Evolutionary conservation across 148 eudicot species (phyloP), one percentile per base, ranked within the genome.

Genomic region (Chenopodium formosanum): DNA sequence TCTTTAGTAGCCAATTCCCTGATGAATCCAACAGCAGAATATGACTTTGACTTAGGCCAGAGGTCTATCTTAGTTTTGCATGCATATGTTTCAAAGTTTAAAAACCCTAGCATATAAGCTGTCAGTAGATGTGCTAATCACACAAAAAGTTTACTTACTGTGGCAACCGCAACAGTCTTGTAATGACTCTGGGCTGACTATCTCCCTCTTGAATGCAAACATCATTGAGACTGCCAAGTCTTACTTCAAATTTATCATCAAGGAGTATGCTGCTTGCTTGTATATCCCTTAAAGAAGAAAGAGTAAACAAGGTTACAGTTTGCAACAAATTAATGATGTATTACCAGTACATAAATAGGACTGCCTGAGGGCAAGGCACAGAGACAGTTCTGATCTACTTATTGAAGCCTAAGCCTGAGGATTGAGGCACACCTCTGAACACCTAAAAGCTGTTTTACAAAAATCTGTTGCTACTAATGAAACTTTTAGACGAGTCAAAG

Each of bases 211-310:
- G 99, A 82, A 80, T 79, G 74, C 92, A 88, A 70, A 90, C 90
- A 80, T 94, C 94, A 58, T 93, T 85, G 84, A 97, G 86, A 83
- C 99, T 97, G 29, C 99, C 98, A 78, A 97, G 91, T 75, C 99
- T 87, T 78, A 97, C 98, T 92, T 97, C 99, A 86, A 90, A 97
- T 88, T 94, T 97, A 83, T 97, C 99, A 81, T 97, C 99, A 84
- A 97, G 98, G 72, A 97, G 92, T 81, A 97, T 92, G 83, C 99
- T 97, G 88, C 96, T 94, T 73, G 99, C 98, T 90, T 97, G 99
- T 29, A 94, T 86, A 89, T 97, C 98, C 87, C 99, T 97, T 72
- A 82, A 86, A 52, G 22, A 69, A 67, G 62, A 70, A 75, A 82
- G 17, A 23, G 3, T 19, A 17, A 50, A 60, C 10, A 58, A 69